Percentiles rank a stretch among this genome's conserved stretches.
Conservation (phyloP, 208 protist species). For the Acanthamoeba royreba region DNA sequence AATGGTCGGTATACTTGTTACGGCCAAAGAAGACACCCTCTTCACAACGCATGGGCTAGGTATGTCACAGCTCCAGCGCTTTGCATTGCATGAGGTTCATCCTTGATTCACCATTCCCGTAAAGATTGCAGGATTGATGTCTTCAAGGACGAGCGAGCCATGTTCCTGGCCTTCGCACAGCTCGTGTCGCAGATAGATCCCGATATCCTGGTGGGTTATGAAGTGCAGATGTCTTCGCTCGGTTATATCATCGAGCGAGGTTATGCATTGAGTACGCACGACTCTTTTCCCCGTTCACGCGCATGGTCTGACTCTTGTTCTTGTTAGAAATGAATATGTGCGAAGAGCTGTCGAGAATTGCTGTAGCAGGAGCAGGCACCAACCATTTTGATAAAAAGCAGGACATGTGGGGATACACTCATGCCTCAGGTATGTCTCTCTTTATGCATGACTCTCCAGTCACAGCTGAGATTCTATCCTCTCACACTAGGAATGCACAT, state of each 20-base stretch:
- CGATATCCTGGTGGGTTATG: slow-evolving; percentile 81
- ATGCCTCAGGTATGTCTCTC: slow-evolving; percentile 49
- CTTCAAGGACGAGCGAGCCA: slow-evolving; percentile 52
- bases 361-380: neutral
- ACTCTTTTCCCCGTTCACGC: neutral
- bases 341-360: slow-evolving; percentile 45
- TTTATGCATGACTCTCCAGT: too few species aligned
- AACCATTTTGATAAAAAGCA: slow-evolving; percentile 33
- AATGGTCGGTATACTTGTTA: slow-evolving; percentile 18
- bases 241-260: slow-evolving; percentile 44
- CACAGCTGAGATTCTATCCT: too few species aligned
- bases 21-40: neutral
- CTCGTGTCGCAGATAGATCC: slow-evolving; percentile 73
- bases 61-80: too few species aligned
- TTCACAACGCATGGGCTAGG: slow-evolving; percentile 35
- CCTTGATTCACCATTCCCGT: neutral
- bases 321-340: slow-evolving; percentile 49
- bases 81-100: neutral
- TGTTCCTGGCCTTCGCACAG: slow-evolving; percentile 63
- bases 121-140: slow-evolving; percentile 50
- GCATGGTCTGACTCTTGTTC: neutral
- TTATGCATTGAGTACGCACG: neutral
- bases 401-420: slow-evolving; percentile 55
- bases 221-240: slow-evolving; percentile 60
- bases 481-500: slow-evolving; percentile 57